phyloP scores from a whole-genome alignment of 2,329 filamentous ascomycete genomes.

The Cytospora leucostoma region DNA sequence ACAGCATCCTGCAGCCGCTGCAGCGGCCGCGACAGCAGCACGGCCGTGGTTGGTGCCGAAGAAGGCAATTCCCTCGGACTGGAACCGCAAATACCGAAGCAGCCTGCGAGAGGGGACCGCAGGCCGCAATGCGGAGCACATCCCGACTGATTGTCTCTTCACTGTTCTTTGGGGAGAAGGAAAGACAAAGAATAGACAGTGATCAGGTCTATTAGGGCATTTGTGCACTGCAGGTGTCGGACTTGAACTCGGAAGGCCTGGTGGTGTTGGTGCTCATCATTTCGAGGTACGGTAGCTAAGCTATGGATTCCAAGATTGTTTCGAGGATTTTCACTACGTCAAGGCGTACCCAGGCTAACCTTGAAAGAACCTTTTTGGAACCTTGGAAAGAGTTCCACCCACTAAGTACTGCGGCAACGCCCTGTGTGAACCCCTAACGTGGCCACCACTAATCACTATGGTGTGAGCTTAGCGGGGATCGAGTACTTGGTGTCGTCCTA shows the following conservation, averaged over 20 bases:
- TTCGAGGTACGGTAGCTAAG: no score
- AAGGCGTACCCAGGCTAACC: slow-evolving; percentile 3
- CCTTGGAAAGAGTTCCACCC: background rate
- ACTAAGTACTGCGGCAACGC: background rate
- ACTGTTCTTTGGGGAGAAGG: background rate
- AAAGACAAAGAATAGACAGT: background rate
- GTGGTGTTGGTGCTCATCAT: slow-evolving; percentile 5
- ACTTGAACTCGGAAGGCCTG: background rate
- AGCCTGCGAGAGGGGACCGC: slow-evolving; percentile 58
- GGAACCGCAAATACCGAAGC: slow-evolving; percentile 71
- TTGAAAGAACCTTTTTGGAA: background rate
- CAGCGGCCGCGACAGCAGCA: slow-evolving; percentile 6
- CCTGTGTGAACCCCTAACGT: background rate
- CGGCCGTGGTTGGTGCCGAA: slow-evolving; percentile 44
- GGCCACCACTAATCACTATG: background rate
- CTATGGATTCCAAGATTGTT: no score
- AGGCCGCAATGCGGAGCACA: slow-evolving; percentile 47
- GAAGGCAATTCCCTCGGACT: slow-evolving; percentile 62
- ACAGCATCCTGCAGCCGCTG: slow-evolving; percentile 3
- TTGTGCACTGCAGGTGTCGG: slow-evolving; percentile 1
- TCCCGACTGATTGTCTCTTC: slow-evolving; percentile 34
- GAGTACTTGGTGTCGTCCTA: background rate
- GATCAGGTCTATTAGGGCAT: slow-evolving; percentile 12
- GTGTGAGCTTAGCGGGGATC: background rate
- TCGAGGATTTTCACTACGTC: slow-evolving; percentile 19